Conservation (phyloP, 208 protist species). For the Leishmania arabica region DNA sequence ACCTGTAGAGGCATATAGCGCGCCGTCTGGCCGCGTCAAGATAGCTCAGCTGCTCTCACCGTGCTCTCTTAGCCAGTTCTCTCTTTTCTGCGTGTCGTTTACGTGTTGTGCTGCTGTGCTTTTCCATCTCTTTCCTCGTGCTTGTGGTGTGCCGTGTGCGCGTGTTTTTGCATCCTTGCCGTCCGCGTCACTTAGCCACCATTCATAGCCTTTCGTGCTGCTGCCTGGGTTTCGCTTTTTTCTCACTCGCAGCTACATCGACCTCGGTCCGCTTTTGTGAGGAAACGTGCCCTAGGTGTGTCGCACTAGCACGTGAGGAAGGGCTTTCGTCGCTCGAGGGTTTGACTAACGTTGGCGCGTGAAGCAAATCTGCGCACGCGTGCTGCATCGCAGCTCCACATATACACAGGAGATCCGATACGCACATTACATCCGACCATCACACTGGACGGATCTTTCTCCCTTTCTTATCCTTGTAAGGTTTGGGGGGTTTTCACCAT, state of each 20-base stretch:
- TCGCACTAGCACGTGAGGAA: not conserved
- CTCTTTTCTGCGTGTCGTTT: conserved; percentile 7
- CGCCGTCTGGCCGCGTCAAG: not conserved
- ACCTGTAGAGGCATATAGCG: not conserved
- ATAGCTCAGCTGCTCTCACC: not conserved
- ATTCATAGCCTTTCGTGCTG: not conserved
- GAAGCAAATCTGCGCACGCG: not conserved
- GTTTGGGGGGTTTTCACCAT: not conserved
- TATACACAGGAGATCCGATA: conserved; percentile 5
- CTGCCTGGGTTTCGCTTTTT: not conserved
- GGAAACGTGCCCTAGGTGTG: not conserved
- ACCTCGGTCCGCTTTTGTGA: not conserved
- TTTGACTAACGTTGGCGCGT: not conserved
- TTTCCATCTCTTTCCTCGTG: not conserved
- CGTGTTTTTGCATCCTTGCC: not conserved
- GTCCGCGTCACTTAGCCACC: not conserved
- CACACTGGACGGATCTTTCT: not conserved
- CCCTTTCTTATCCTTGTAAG: not conserved
- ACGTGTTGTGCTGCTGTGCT: not conserved
- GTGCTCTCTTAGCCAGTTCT: conserved; percentile 10
- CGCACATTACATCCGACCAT: not conserved
- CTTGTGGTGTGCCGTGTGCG: not conserved
- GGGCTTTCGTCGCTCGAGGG: not conserved
- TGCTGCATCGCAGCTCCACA: not conserved
- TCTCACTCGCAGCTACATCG: not conserved